Evolutionary conservation across 2,329 filamentous ascomycete genomes (phyloP), one percentile per base, ranked within the genome.

Genomic region (Cordyceps militaris): DNA sequence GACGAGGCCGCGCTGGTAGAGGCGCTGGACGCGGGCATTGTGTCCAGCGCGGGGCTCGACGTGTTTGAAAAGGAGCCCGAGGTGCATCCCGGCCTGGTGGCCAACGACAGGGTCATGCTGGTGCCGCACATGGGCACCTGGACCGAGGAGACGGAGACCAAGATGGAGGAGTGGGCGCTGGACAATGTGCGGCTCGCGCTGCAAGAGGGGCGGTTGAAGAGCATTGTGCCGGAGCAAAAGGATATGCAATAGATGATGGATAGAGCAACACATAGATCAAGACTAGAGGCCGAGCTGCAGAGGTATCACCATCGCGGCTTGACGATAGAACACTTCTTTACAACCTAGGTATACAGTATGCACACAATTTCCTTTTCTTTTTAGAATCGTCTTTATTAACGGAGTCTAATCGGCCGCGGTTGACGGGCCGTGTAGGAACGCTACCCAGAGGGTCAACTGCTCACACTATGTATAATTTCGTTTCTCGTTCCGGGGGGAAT

Each of bases 71-170:
- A 91, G 38, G 90, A 95, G 71, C 91, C 91, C 0, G 77, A 82
- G 59, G 75, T 95, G 28, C 88, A 94, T 66, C 85, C 84, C 0
- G 88, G 86, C 1, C 75, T 95, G 43, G 64, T 92, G 14, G 73
- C 75, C 16, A 92, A 93, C 67, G 82, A 83, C 2, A 81, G 83
- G 63, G 88, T 89, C 23, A 76, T 93, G 65, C 76, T 96, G 28
- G 74, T 95, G 36, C 91, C 91, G 53, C 91, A 95, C 70, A 89
- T 95, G 88, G 90, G 90, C 0, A 95, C 91, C 0, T 91, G 82
- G 79, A 93, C 88, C 0, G 74, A 84, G 28, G 89, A 83, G 73
- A 83, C 81, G 7, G 76, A 80, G 69, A 75, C 72, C 44, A 80
- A 82, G 70, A 86, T 93, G 88, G 89, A 93, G 72, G 79, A 84